phyloP scores from a whole-genome alignment of 768 basidiomycete genomes.

The Chalciporus sphaerocephalus region DNA sequence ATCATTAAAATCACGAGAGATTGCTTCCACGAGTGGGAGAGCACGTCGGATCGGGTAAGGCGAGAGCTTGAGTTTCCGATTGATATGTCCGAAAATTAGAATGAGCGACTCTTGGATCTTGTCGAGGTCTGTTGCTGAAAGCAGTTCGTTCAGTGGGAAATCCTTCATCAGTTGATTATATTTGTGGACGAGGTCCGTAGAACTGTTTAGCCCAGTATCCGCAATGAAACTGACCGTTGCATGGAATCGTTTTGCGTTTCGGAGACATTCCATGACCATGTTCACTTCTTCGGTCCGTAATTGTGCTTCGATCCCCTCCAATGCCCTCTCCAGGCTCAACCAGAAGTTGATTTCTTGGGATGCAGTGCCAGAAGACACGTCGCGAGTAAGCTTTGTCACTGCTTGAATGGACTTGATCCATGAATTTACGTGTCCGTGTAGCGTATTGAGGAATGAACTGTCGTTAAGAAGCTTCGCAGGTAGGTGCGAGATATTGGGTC shows the following conservation, averaged over 20 bases:
- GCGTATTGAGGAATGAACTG: conserved; percentile 85
- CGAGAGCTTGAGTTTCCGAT: conserved; percentile 91
- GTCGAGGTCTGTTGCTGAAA: conserved; percentile 93
- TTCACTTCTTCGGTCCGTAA: conserved; percentile 87
- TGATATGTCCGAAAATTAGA: conserved; percentile 89
- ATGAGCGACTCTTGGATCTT: conserved; percentile 88
- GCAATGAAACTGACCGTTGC: conserved; percentile 98
- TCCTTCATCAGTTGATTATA: conserved; percentile 99
- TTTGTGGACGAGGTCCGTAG: conserved; percentile 90
- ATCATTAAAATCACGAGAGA: conserved; percentile 96
- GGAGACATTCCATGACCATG: conserved; percentile 89
- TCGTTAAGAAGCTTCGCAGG: conserved; percentile 76
- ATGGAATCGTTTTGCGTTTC: conserved; percentile 95
- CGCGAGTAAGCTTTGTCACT: conserved; percentile 92
- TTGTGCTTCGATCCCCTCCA: conserved; percentile 92
- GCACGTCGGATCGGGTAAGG: conserved; percentile 96
- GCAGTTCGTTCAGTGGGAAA: conserved; percentile 93
- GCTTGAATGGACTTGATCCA: conserved; percentile 99
- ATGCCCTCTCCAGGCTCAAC: conserved; percentile 88
- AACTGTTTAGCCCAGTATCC: conserved; percentile 94
- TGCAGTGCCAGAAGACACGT: conserved; percentile 91
- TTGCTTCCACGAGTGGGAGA: conserved; percentile 95
- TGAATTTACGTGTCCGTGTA: conserved; percentile 90
- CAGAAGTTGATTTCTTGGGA: conserved; percentile 99
- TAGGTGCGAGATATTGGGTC: conserved; percentile 72